phyloP scores from a whole-genome alignment of 2,329 filamentous ascomycete genomes.

The Colletotrichum paranaense region DNA sequence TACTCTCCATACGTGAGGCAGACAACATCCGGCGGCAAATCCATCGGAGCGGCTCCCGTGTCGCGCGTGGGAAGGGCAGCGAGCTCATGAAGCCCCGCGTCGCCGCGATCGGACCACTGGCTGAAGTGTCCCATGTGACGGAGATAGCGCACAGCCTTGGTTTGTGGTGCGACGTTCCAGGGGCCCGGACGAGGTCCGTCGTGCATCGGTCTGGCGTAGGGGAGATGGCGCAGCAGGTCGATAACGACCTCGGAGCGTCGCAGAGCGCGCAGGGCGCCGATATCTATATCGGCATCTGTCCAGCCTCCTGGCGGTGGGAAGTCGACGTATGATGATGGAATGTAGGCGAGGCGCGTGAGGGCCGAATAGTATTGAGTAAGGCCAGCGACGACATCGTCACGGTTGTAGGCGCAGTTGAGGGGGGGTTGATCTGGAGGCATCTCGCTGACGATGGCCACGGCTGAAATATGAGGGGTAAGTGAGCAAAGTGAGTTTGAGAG shows the following conservation, averaged over 20 bases:
- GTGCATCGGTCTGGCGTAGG: constrained; percentile 31
- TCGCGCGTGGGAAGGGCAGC: constrained; percentile 16
- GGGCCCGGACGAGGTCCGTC: constrained; percentile 31
- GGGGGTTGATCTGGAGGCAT: constrained; percentile 5
- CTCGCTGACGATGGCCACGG: background rate
- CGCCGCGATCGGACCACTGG: constrained; percentile 31
- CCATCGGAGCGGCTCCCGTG: constrained; percentile 24
- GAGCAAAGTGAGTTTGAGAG: background rate
- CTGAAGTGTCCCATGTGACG: constrained; percentile 23
- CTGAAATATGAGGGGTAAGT: background rate
- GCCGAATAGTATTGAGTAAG: constrained; percentile 24
- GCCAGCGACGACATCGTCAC: constrained; percentile 24
- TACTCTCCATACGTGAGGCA: constrained; percentile 22
- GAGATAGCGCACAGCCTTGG: constrained; percentile 31
- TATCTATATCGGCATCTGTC: constrained; percentile 30
- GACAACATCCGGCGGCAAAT: constrained; percentile 23
- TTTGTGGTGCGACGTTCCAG: constrained; percentile 28
- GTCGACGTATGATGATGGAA: constrained; percentile 21
- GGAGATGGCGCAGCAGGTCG: constrained; percentile 30
- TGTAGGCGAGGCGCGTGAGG: constrained; percentile 20
- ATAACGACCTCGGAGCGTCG: constrained; percentile 30
- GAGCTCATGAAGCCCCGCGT: constrained; percentile 24
- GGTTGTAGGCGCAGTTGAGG: constrained; percentile 29
- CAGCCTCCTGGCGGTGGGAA: constrained; percentile 26
- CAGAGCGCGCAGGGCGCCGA: constrained; percentile 29